Evolutionary conservation across 1,139 yeast genomes (phyloP).

Genomic region (Insectozyma bohioensis): DNA sequence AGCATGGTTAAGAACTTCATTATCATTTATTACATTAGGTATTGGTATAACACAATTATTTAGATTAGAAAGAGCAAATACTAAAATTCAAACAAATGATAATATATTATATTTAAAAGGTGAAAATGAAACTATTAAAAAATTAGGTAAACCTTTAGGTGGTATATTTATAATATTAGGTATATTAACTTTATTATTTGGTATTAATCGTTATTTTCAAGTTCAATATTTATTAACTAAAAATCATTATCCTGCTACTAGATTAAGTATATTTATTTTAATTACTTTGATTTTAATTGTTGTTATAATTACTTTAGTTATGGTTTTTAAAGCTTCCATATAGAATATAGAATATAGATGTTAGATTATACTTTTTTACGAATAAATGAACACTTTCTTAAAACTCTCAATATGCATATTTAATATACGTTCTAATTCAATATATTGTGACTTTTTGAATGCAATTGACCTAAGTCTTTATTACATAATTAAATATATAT

Average conservation of each 20-base stretch:
- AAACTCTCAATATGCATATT: too few species aligned
- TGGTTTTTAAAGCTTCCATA: constrained; percentile 19
- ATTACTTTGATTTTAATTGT: constrained; percentile 21
- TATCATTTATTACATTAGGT: constrained; percentile 43
- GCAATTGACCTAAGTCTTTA: too few species aligned
- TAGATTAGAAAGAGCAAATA: constrained; percentile 27
- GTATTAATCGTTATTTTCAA: constrained; percentile 33
- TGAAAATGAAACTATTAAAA: constrained; percentile 14
- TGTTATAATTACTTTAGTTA: constrained; percentile 23
- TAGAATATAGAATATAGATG: not conserved
- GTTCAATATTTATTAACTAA: constrained; percentile 31
- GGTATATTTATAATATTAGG: constrained; percentile 36
- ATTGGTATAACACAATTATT: constrained; percentile 45
- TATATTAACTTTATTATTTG: constrained; percentile 32
- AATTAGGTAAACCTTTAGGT: constrained; percentile 39
- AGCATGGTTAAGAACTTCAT: constrained; percentile 71
- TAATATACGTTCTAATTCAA: too few species aligned
- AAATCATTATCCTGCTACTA: constrained; percentile 31
- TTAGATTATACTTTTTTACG: too few species aligned
- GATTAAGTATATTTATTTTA: constrained; percentile 24
- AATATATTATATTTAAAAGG: constrained; percentile 12
- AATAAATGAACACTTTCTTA: too few species aligned
- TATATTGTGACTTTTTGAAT: too few species aligned
- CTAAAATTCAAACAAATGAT: constrained; percentile 16
- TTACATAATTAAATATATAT: too few species aligned